Base-by-base conservation (phyloP, 768 basidiomycete genomes). In the Lactifluus pinguis region DNA sequence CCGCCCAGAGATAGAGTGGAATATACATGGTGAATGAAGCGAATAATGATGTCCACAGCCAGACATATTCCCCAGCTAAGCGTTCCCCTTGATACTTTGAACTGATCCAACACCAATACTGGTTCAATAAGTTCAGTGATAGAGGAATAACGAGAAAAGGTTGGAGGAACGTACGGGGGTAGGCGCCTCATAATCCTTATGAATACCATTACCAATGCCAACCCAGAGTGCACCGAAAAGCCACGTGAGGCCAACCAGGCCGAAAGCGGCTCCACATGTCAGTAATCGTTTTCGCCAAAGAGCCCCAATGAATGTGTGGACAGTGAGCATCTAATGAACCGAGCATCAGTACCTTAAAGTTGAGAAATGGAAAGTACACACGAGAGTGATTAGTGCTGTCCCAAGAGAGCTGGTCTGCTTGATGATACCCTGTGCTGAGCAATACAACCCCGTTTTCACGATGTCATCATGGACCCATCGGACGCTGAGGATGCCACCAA, bases 321-420 rank as follows among this genome's bases (percentile, higher is more conserved):
- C 52, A 0, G 76, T 69, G 34, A 79, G 45, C 6, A 51, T 19
- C 61, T 62, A 9, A 45, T 17, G 17, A 25, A 1, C 11, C 48
- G 25, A 9, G 25, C 19, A 38, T 38, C 21, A 48, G 34, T 48
- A 1, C 3, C 32, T 7, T 17, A 19, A 6, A 32, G 8, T 11
- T 4, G 2, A 15, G 36, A 38, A 19, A 15, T 15, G 38, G 2
- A 2, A 25, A 47, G 19, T 9, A 65, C 71, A 62, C 62, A 78
- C 77, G 11, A 78, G 68, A 34, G 76, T 79, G 2, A 73, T 72
- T 51, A 78, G 71, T 3, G 75, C 76, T 6, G 73, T 75, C 32
- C 71, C 73, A 6, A 75, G 72, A 53, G 79, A 77, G 11, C 78
- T 76, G 1, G 77, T 52, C 56, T 77, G 74, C 59, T 76, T 73